Percentiles rank a stretch among this genome's conserved stretches.
These are phyloP conservation scores for Mycena rosella DNA, from an alignment of 768 basidiomycete species.

Conservation along the genomic window DNA sequence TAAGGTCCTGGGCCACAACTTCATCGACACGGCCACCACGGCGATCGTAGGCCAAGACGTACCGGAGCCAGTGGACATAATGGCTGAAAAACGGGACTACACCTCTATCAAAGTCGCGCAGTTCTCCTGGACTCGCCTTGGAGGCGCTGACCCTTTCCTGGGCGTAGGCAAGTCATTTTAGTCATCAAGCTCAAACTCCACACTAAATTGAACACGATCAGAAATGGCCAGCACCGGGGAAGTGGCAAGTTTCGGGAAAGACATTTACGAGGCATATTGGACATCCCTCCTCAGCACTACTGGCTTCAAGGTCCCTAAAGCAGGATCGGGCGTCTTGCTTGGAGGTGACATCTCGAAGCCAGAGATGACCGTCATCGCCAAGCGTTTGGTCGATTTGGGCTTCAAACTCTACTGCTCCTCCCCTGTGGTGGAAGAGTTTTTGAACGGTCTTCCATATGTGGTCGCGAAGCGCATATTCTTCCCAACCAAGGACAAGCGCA, in stretches of 20 bases:
- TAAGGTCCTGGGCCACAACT: slow-evolving; percentile 97
- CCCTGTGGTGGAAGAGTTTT: slow-evolving; percentile 79
- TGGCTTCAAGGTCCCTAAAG: slow-evolving; percentile 91
- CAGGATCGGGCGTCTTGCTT: slow-evolving; percentile 88
- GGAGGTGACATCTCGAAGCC: slow-evolving; percentile 92
- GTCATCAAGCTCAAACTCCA: too few species aligned
- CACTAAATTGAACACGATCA: slow-evolving; percentile 44
- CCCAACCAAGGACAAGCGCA: slow-evolving; percentile 96
- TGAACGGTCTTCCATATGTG: slow-evolving; percentile 85
- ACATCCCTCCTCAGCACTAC: slow-evolving; percentile 94
- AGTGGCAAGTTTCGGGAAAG: slow-evolving; percentile 94
- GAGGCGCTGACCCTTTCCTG: slow-evolving; percentile 96
- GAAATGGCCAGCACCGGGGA: slow-evolving; percentile 99
- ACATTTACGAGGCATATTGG: slow-evolving; percentile 97
- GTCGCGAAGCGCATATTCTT: slow-evolving; percentile 92
- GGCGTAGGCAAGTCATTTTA: slow-evolving; percentile 89
- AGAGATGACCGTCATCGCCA: slow-evolving; percentile 88
- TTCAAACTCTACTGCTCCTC: slow-evolving; percentile 97
- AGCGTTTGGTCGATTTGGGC: slow-evolving; percentile 84
- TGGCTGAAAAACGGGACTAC: slow-evolving; percentile 91
- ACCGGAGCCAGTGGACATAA: slow-evolving; percentile 91
- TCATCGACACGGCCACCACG: slow-evolving; percentile 92
- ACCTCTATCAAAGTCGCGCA: slow-evolving; percentile 97
- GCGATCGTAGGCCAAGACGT: slow-evolving; percentile 90
- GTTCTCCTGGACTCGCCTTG: slow-evolving; percentile 97